These are phyloP conservation scores for Fraxinus pennsylvanica DNA, from an alignment of 257 asterid genomes.

Conservation along the genomic window DNA sequence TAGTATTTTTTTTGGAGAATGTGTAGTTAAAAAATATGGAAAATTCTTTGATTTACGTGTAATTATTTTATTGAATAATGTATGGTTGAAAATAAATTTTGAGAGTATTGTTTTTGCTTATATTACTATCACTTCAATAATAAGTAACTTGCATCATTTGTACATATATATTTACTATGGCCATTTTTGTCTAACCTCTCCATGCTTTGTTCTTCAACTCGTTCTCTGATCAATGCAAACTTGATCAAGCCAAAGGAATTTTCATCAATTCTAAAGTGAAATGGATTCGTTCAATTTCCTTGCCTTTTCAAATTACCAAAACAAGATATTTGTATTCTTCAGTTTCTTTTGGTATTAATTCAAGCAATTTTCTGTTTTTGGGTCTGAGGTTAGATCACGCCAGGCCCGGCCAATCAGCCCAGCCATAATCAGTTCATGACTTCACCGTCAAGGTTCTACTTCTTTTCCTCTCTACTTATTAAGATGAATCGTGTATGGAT, in stretches of 20 bases:
- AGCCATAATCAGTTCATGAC: constrained; percentile 61
- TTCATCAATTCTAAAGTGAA: constrained; percentile 24
- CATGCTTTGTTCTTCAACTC: constrained; percentile 28
- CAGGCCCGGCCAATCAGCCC: constrained; percentile 68
- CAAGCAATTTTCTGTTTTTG: constrained; percentile 19
- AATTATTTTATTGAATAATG: too few species aligned
- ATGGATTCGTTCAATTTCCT: constrained; percentile 1
- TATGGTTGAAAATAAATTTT: too few species aligned
- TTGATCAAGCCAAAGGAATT: constrained; percentile 16
- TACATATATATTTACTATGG: neutral
- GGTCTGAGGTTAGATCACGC: constrained; percentile 33
- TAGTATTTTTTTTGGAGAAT: too few species aligned
- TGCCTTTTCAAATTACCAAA: constrained; percentile 17
- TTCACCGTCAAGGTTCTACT: constrained; percentile 59
- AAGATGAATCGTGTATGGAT: neutral
- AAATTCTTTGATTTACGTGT: too few species aligned
- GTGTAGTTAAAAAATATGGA: too few species aligned
- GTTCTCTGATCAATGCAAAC: constrained; percentile 17
- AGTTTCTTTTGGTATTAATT: neutral
- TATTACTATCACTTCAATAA: too few species aligned
- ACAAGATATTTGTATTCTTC: constrained; percentile 17
- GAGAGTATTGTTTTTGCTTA: too few species aligned
- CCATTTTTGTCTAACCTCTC: neutral
- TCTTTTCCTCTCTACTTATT: neutral
- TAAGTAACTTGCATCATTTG: too few species aligned